Conservation (phyloP, 108 stramenopile species). For the Nitzschia putrida region DNA sequence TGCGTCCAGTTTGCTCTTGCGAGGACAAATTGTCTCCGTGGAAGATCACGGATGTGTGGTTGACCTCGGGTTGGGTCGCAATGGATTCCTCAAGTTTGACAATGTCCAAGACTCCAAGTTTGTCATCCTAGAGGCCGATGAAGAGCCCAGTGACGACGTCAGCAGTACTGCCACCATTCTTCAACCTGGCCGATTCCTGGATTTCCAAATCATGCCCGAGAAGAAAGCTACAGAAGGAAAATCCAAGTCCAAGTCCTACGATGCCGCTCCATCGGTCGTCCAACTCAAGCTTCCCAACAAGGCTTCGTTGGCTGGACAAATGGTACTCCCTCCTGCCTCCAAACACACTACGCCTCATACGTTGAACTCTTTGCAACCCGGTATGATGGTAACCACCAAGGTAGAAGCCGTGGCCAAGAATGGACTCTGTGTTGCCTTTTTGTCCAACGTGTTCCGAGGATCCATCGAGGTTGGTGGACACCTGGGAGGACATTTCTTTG, state of each 20-base stretch:
- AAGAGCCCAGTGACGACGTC: slow-evolving; percentile 37
- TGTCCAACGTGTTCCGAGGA: slow-evolving; percentile 74
- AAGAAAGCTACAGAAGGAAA: background rate
- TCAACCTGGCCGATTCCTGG: slow-evolving; percentile 50
- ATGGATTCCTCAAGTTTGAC: slow-evolving; percentile 73
- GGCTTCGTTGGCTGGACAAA: slow-evolving; percentile 25
- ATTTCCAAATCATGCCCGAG: slow-evolving; percentile 36
- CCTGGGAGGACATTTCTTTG: slow-evolving; percentile 60
- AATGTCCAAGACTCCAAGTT: slow-evolving; percentile 58
- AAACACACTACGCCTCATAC: slow-evolving; percentile 38
- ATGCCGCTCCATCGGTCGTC: slow-evolving; percentile 14
- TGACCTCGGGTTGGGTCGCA: slow-evolving; percentile 52
- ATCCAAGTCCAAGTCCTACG: slow-evolving; percentile 4
- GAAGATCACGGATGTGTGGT: slow-evolving; percentile 87
- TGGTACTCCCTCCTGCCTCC: slow-evolving; percentile 18
- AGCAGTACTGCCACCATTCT: slow-evolving; percentile 35
- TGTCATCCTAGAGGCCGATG: slow-evolving; percentile 35
- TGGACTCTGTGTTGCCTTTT: slow-evolving; percentile 78
- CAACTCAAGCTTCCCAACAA: slow-evolving; percentile 36
- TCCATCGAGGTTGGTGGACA: slow-evolving; percentile 63
- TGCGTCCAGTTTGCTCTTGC: slow-evolving; percentile 10
- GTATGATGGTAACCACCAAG: slow-evolving; percentile 61
- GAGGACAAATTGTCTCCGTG: slow-evolving; percentile 64
- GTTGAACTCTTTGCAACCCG: slow-evolving; percentile 58
- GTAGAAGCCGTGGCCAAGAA: slow-evolving; percentile 78